These are phyloP conservation scores for Fusarium luffae DNA, from an alignment of 2,329 filamentous ascomycete species.

Conservation along the genomic window DNA sequence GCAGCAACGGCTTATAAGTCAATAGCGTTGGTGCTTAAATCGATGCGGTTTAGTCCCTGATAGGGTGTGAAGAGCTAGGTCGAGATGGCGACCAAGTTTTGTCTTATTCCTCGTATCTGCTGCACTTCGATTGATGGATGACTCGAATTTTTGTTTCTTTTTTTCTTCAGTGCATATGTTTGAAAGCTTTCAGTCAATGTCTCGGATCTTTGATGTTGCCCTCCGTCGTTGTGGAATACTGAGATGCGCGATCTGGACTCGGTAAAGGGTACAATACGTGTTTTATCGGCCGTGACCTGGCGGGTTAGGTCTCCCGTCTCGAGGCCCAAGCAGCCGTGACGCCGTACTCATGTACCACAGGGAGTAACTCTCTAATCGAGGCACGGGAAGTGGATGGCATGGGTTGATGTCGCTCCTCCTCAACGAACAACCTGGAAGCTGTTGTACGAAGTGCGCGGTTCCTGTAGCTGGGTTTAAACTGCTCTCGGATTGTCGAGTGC, in stretches of 20 bases:
- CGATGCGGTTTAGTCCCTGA: slow-evolving; percentile 21
- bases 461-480: slow-evolving; percentile 36
- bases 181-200: slow-evolving; percentile 12
- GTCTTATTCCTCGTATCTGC: slow-evolving; percentile 35
- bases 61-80: slow-evolving; percentile 15
- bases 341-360: slow-evolving; percentile 21
- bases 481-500: not conserved
- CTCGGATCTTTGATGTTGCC: not conserved
- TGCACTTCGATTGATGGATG: slow-evolving; percentile 16
- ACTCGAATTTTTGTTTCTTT: slow-evolving; percentile 26
- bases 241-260: not conserved
- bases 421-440: slow-evolving; percentile 1
- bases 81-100: slow-evolving; percentile 18
- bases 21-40: slow-evolving; percentile 22
- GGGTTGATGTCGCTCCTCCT: slow-evolving; percentile 33
- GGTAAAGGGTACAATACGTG: not conserved
- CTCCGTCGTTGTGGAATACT: not conserved
- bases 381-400: slow-evolving; percentile 42
- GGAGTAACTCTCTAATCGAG: slow-evolving; percentile 31
- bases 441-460: slow-evolving; percentile 28
- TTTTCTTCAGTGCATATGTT: slow-evolving; percentile 26
- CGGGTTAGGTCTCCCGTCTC: not conserved
- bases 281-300: not conserved
- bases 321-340: not conserved
- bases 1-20: slow-evolving; percentile 9